These are phyloP conservation scores for Lumnitzera littorea DNA, from an alignment of 345 rosid species.

Conservation along the genomic window DNA sequence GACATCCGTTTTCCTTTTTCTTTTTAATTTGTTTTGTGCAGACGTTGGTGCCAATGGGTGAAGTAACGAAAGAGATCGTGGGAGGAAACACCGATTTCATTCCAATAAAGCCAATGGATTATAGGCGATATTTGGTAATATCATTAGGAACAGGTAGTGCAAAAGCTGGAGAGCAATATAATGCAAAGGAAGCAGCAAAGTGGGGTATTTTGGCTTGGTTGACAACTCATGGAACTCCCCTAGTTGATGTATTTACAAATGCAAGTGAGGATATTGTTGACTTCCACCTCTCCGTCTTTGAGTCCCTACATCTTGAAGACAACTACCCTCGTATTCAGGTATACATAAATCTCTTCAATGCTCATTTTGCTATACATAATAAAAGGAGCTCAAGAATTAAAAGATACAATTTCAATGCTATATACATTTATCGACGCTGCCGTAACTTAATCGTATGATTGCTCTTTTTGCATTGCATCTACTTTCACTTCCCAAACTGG, in stretches of 20 bases:
- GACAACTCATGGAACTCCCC: constrained; percentile 8
- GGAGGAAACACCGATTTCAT: constrained; percentile 9
- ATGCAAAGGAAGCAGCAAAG: constrained; percentile 18
- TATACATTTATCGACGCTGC: no score
- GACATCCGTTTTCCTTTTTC: neutral
- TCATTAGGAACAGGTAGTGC: constrained; percentile 24
- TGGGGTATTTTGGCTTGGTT: constrained; percentile 31
- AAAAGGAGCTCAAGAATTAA: no score
- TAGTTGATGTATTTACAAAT: constrained; percentile 17
- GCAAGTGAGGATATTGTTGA: constrained; percentile 26
- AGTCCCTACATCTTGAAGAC: constrained; percentile 12
- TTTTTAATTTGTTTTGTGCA: neutral
- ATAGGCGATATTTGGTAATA: constrained; percentile 14
- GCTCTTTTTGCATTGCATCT: no score
- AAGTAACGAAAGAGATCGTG: constrained; percentile 15
- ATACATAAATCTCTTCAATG: neutral
- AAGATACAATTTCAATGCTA: no score
- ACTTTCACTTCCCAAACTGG: no score
- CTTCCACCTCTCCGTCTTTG: constrained; percentile 19
- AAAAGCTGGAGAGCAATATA: constrained; percentile 9
- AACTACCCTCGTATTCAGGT: constrained; percentile 27
- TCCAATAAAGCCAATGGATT: constrained; percentile 10
- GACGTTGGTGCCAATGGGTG: constrained; percentile 17
- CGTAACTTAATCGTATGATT: no score
- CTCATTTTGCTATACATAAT: no score